Evolutionary conservation across 1,284 basidiomycete genomes (phyloP).

Genomic region (Rhodotorula sp.): DNA sequence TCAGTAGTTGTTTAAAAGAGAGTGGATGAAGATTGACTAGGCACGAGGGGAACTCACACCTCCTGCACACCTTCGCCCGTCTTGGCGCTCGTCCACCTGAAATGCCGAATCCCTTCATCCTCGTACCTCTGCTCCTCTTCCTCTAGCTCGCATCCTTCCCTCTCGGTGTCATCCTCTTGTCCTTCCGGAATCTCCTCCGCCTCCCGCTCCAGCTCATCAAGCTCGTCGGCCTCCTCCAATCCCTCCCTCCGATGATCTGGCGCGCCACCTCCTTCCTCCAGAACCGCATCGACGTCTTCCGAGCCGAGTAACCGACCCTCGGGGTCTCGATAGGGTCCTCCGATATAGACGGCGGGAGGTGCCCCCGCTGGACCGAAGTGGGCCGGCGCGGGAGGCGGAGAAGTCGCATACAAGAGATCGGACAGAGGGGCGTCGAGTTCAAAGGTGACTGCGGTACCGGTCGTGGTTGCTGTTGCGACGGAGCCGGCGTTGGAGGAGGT

Average conservation of each 20-base stretch:
- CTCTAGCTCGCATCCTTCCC: not conserved
- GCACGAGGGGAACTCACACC: constrained; percentile 17
- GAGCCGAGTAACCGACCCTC: not conserved
- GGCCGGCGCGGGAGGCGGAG: constrained; percentile 7
- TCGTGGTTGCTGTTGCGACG: not conserved
- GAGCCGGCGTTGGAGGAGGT: not conserved
- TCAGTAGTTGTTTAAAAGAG: not conserved
- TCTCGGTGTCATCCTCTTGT: not conserved
- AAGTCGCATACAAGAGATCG: constrained; percentile 14
- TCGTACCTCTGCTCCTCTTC: constrained; percentile 14
- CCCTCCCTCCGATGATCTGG: constrained; percentile 4
- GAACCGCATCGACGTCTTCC: not conserved
- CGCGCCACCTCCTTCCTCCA: not conserved
- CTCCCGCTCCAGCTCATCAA: not conserved
- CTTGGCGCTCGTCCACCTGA: constrained; percentile 39
- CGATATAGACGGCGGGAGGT: constrained; percentile 7
- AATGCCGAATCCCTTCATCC: constrained; percentile 38
- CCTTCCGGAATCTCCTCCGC: not conserved
- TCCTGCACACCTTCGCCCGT: constrained; percentile 40
- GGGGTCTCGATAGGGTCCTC: constrained; percentile 3
- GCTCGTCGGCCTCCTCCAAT: too few relatives aligned
- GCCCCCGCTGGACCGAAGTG: constrained; percentile 13
- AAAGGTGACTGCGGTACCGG: not conserved
- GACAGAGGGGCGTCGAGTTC: constrained; percentile 4
- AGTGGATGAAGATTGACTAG: too few relatives aligned